Conservation (phyloP, 768 basidiomycete species). For the Suillus placidus region DNA sequence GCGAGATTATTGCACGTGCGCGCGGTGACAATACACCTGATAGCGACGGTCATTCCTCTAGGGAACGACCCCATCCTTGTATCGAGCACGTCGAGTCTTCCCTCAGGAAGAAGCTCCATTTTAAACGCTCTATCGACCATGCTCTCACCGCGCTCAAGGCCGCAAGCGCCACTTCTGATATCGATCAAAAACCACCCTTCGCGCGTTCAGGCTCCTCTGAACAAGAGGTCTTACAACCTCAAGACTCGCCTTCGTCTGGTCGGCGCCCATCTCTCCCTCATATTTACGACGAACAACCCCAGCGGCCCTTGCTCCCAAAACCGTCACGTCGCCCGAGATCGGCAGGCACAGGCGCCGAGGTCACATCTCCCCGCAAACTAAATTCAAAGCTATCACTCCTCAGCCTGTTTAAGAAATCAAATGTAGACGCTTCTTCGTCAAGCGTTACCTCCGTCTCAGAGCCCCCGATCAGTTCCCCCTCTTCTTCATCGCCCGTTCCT, state of each 20-base stretch:
- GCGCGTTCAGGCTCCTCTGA: slow-evolving; percentile 18
- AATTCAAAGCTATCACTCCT: slow-evolving; percentile 76
- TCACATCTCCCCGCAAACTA: slow-evolving; percentile 46
- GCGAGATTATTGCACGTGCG: slow-evolving; percentile 63
- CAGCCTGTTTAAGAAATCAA: slow-evolving; percentile 69
- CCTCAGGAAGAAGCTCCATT: slow-evolving; percentile 55
- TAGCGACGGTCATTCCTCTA: slow-evolving; percentile 14
- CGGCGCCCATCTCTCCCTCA: slow-evolving; percentile 76
- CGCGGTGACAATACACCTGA: slow-evolving; percentile 40
- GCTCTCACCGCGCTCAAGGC: slow-evolving; percentile 54
- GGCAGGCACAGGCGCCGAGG: slow-evolving; percentile 68
- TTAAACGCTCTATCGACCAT: slow-evolving; percentile 81
- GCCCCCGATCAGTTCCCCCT: slow-evolving; percentile 27
- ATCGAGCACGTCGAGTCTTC: slow-evolving; percentile 34
- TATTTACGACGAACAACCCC: slow-evolving; percentile 40
- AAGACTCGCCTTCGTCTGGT: slow-evolving; percentile 25
- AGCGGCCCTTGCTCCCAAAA: slow-evolving; percentile 31
- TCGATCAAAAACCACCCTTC: slow-evolving; percentile 25
- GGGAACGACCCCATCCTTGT: slow-evolving; percentile 27
- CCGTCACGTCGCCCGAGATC: slow-evolving; percentile 65
- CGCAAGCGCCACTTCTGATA: slow-evolving; percentile 34
- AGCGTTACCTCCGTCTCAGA: slow-evolving; percentile 39
- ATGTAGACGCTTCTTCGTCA: slow-evolving; percentile 39
- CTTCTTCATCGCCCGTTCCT: slow-evolving; percentile 30
- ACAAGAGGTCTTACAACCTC: slow-evolving; percentile 13